Conservation (phyloP, 208 protist species). For the Leishmania major region DNA sequence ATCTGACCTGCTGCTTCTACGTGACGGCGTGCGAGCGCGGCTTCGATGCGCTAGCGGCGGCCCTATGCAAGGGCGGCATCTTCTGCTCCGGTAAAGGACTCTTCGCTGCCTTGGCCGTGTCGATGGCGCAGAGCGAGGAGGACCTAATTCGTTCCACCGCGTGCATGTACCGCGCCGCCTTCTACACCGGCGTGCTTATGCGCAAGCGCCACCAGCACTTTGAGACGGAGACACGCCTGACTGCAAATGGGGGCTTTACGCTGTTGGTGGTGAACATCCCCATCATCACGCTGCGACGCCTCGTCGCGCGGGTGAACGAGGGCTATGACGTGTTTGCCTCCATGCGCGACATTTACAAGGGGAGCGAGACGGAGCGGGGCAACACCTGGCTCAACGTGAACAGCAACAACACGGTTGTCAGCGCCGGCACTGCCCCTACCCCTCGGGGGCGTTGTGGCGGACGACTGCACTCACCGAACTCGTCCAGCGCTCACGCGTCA, state of each 20-base stretch:
- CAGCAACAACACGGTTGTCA: background rate
- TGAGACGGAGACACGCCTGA: constrained; percentile 30
- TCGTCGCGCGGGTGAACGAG: constrained; percentile 66
- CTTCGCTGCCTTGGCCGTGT: constrained; percentile 72
- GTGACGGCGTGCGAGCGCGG: constrained; percentile 55
- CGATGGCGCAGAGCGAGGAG: constrained; percentile 59
- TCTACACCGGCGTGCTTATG: constrained; percentile 64
- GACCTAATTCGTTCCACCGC: constrained; percentile 46
- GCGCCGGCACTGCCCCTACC: background rate
- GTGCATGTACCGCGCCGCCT: constrained; percentile 64
- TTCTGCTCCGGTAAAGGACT: constrained; percentile 66
- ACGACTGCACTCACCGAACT: constrained; percentile 2
- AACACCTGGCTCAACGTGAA: background rate
- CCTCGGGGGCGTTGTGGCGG: background rate
- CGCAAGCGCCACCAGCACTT: constrained; percentile 36
- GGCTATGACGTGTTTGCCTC: constrained; percentile 29
- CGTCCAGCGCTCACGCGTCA: background rate
- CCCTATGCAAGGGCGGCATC: constrained; percentile 47
- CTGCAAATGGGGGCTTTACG: constrained; percentile 43
- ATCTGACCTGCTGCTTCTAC: constrained; percentile 68
- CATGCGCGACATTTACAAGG: constrained; percentile 7
- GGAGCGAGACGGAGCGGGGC: background rate
- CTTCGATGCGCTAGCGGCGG: constrained; percentile 41
- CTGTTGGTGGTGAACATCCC: constrained; percentile 81
- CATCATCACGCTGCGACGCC: constrained; percentile 50